A percentile compares a stretch with the other conserved stretches of the same genome.
phyloP scores from a whole-genome alignment of 441 rosid genomes.

The Breynia disticha region DNA sequence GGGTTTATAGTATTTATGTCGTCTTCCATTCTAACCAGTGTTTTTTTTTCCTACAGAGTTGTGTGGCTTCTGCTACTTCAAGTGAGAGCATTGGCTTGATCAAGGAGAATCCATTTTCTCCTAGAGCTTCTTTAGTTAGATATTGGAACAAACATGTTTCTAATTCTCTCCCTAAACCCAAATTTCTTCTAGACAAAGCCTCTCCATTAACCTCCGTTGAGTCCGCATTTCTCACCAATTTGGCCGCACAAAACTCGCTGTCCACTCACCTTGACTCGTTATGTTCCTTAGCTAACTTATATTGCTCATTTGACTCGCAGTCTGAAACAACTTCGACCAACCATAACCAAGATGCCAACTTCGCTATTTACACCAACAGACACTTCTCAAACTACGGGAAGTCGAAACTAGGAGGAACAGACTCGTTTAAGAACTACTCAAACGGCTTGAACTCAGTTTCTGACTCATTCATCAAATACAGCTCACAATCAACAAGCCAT shows the following conservation, averaged over 20 bases:
- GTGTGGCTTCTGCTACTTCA: neutral
- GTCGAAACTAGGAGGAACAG: slow-evolving; percentile 32
- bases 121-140: slow-evolving; percentile 58
- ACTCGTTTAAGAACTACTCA: slow-evolving; percentile 65
- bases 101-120: slow-evolving; percentile 51
- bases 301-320: slow-evolving; percentile 39
- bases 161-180: slow-evolving; percentile 30
- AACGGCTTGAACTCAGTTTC: slow-evolving; percentile 35
- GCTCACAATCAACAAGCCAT: slow-evolving; percentile 43
- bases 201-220: slow-evolving; percentile 65
- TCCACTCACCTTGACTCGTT: slow-evolving; percentile 45
- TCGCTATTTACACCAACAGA: slow-evolving; percentile 38
- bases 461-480: slow-evolving; percentile 69
- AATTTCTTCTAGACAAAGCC: slow-evolving; percentile 59
- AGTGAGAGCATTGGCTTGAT: neutral
- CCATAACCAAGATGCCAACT: slow-evolving; percentile 30
- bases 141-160: slow-evolving; percentile 71
- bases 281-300: slow-evolving; percentile 63
- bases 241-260: slow-evolving; percentile 50
- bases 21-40: neutral
- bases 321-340: neutral
- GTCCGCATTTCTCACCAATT: slow-evolving; percentile 54
- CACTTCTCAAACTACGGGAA: slow-evolving; percentile 71
- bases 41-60: neutral
- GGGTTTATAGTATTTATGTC: neutral